A percentile compares a stretch with the other conserved stretches of the same genome.
These are phyloP conservation scores for Aspergillus sp. DNA, from an alignment of 2,329 filamentous ascomycete species.

Conservation along the genomic window DNA sequence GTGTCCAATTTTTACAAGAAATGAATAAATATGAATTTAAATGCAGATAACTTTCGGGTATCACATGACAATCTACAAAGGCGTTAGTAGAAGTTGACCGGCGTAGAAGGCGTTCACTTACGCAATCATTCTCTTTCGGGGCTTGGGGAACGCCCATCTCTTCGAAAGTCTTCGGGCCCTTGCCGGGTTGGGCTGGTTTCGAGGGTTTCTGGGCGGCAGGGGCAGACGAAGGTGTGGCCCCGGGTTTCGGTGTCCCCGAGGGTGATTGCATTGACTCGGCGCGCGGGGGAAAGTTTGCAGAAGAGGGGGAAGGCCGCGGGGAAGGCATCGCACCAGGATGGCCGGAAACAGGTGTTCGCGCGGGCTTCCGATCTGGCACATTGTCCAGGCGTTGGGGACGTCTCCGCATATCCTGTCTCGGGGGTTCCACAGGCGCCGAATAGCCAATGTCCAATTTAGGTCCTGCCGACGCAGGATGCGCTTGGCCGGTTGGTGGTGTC, in stretches of 20 bases:
- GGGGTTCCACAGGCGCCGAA: slow-evolving; percentile 46
- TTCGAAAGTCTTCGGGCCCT: slow-evolving; percentile 93
- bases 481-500: slow-evolving; percentile 31
- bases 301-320: slow-evolving; percentile 32
- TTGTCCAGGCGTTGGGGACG: slow-evolving; percentile 31
- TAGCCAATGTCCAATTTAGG: slow-evolving; percentile 49
- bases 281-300: slow-evolving; percentile 35
- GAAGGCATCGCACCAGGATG: slow-evolving; percentile 25
- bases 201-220: slow-evolving; percentile 37
- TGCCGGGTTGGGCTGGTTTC: slow-evolving; percentile 51
- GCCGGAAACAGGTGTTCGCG: slow-evolving; percentile 30
- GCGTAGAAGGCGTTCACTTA: slow-evolving; percentile 47
- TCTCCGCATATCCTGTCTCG: slow-evolving; percentile 27
- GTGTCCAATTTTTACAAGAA: slow-evolving; percentile 15
- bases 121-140: slow-evolving; percentile 87
- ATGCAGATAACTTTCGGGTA: slow-evolving; percentile 27
- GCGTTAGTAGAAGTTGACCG: slow-evolving; percentile 19
- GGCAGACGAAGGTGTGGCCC: slow-evolving; percentile 20
- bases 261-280: slow-evolving; percentile 31
- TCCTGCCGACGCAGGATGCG: slow-evolving; percentile 31
- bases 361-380: slow-evolving; percentile 30
- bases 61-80: slow-evolving; percentile 42
- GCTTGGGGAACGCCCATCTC: slow-evolving; percentile 92
- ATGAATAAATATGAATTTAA: slow-evolving; percentile 15
- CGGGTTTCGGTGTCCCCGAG: slow-evolving; percentile 38